Evolutionary conservation across 768 basidiomycete genomes (phyloP).

Genomic region (Termitomyces sp.): DNA sequence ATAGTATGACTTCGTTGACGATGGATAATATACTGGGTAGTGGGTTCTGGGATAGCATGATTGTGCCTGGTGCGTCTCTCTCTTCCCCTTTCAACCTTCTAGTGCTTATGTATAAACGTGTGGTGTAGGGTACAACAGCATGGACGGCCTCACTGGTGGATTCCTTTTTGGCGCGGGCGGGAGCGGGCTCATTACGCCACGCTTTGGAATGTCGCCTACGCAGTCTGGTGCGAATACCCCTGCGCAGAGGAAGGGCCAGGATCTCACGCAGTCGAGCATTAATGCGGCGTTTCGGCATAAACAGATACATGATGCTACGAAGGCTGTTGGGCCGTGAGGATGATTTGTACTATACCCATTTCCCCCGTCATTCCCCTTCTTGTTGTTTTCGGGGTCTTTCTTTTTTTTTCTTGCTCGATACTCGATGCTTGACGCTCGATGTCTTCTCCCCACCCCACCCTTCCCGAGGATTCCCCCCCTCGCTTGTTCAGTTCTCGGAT

Average conservation of each 20-base stretch:
- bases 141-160: conserved; percentile 83
- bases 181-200: conserved; percentile 79
- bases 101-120: too few species aligned
- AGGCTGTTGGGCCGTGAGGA: too few species aligned
- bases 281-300: conserved; percentile 44
- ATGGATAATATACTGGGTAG: conserved; percentile 82
- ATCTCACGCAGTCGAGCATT: conserved; percentile 44
- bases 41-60: conserved; percentile 86
- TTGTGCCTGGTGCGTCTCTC: conserved; percentile 70
- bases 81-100: conserved; percentile 12
- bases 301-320: conserved; percentile 25
- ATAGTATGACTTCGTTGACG: conserved; percentile 50
- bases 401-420: too few species aligned
- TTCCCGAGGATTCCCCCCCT: too few species aligned
- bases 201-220: conserved; percentile 56
- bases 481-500: too few species aligned
- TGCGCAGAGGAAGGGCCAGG: conserved; percentile 18
- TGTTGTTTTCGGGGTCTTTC: not conserved
- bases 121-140: conserved; percentile 67
- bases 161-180: conserved; percentile 85
- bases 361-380: not conserved
- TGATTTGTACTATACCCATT: too few species aligned
- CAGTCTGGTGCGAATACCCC: conserved; percentile 58
- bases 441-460: too few species aligned
- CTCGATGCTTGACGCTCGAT: too few species aligned